Base-by-base conservation (phyloP, 2,329 filamentous ascomycete genomes). In the Fusarium anthophilum region DNA sequence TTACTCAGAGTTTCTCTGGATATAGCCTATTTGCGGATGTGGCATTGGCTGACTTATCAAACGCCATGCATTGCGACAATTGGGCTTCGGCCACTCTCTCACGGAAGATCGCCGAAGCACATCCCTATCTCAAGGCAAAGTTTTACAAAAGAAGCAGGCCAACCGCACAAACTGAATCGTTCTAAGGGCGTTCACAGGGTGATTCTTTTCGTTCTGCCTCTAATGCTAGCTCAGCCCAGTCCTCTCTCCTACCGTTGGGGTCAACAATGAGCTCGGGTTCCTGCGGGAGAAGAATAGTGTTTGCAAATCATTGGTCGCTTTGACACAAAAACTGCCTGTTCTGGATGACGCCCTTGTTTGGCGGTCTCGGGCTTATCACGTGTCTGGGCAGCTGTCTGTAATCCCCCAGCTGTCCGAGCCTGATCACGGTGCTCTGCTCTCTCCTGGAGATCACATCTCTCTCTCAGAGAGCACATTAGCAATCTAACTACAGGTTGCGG, bases 401-500 rank as follows among this genome's bases (percentile, higher is more conserved):
- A 67, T 64, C 50, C 70, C 71, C 66, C 69, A 73, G 67, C 55
- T 60, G 43, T 48, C 59, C 63, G 67, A 66, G 63, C 60, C 53
- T 61, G 63, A 63, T 63, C 63, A 66, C 55, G 20, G 41, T 58
- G 43, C 28, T 44, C 38, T 45, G 54, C 30, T 45, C 63, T 71
- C 56, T 64, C 63, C 62, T 61, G 50, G 68, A 57, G 62, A 66
- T 48, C 66, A 61, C 62, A 78, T 72, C 76, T 70, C 69, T 72
- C 63, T 38, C 66, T 22, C 51, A 39, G 74, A 76, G 69, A 73
- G 71, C 72, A 77, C 78, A 78, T 73, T 68, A 73, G 73, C 71
- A 73, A 74, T 79, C 77, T 74, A 70, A 74, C 69, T 59, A 78
- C 73, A 77, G 79, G 79, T 80, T 78, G 79, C 78, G 79, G 79